A percentile compares a stretch with the other conserved stretches of the same genome.
These are phyloP conservation scores for Ophiosphaerella narmari DNA, from an alignment of 2,329 filamentous ascomycete species.

Conservation along the genomic window DNA sequence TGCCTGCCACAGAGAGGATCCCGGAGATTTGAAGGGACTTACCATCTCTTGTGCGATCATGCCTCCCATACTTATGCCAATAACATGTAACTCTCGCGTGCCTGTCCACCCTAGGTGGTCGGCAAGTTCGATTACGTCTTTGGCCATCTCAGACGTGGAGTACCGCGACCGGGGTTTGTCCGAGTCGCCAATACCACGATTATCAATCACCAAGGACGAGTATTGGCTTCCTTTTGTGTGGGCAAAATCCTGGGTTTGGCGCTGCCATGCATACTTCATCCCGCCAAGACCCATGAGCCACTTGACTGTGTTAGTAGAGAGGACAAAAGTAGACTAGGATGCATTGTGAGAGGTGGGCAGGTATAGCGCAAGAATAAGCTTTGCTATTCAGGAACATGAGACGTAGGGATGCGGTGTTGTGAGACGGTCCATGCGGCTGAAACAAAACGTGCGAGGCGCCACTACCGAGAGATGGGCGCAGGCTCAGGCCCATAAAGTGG, in stretches of 20 bases:
- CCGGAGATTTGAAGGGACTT: slow-evolving; percentile 24
- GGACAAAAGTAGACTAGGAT: neutral
- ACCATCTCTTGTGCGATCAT: slow-evolving; percentile 89
- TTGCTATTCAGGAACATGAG: slow-evolving; percentile 28
- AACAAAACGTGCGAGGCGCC: slow-evolving; percentile 39
- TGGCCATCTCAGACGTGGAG: slow-evolving; percentile 83
- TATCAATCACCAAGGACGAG: slow-evolving; percentile 78
- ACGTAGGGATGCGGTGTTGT: slow-evolving; percentile 25
- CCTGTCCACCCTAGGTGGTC: slow-evolving; percentile 71
- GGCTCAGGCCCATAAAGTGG: slow-evolving; percentile 1
- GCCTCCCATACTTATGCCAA: slow-evolving; percentile 83
- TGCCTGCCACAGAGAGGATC: slow-evolving; percentile 2
- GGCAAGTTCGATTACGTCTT: slow-evolving; percentile 71
- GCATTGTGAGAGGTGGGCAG: neutral
- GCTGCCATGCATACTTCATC: slow-evolving; percentile 73
- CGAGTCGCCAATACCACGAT: slow-evolving; percentile 80
- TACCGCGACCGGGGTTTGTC: slow-evolving; percentile 79
- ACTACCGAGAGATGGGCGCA: slow-evolving; percentile 12
- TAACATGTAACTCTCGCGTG: slow-evolving; percentile 65
- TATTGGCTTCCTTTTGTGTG: slow-evolving; percentile 71
- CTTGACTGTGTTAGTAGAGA: slow-evolving; percentile 50
- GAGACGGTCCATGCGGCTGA: slow-evolving; percentile 44
- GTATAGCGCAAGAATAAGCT: slow-evolving; percentile 4
- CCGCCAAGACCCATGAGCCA: slow-evolving; percentile 82
- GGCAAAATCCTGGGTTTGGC: slow-evolving; percentile 81